phyloP scores from a whole-genome alignment of 192 early-diverging fungal genomes.

The Gryganskiella cystojenkinii region DNA sequence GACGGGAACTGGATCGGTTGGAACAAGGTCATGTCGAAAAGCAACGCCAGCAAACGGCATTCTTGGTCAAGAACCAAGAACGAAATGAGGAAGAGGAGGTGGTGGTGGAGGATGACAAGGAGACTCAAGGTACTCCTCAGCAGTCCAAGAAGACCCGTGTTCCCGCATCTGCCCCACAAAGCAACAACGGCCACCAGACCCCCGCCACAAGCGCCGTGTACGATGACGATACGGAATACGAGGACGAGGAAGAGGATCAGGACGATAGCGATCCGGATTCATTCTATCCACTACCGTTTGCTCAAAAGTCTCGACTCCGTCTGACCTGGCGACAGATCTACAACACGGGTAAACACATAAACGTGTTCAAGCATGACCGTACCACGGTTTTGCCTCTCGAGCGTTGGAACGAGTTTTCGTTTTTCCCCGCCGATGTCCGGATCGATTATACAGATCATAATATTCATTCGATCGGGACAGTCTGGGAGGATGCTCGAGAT shows the following conservation, averaged over 20 bases:
- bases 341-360: constrained; percentile 16
- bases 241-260: not conserved
- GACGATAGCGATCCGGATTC: not conserved
- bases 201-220: too few relatives aligned
- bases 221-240: not conserved
- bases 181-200: too few relatives aligned
- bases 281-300: constrained; percentile 15
- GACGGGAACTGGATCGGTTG: not conserved
- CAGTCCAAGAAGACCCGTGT: too few relatives aligned
- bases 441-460: constrained; percentile 38
- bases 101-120: not conserved
- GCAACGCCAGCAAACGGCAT: not conserved
- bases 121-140: too few relatives aligned
- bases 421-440: constrained; percentile 14
- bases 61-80: not conserved
- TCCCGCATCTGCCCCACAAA: too few relatives aligned
- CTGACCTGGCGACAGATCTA: constrained; percentile 42
- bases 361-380: constrained; percentile 15
- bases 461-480: constrained; percentile 15
- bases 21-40: not conserved
- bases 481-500: constrained; percentile 24
- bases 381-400: too few relatives aligned
- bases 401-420: constrained; percentile 30
- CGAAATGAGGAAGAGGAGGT: not conserved
- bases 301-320: constrained; percentile 14